Conservation (phyloP, 306 rosid genomes). For the Quercus aquifolioides region DNA sequence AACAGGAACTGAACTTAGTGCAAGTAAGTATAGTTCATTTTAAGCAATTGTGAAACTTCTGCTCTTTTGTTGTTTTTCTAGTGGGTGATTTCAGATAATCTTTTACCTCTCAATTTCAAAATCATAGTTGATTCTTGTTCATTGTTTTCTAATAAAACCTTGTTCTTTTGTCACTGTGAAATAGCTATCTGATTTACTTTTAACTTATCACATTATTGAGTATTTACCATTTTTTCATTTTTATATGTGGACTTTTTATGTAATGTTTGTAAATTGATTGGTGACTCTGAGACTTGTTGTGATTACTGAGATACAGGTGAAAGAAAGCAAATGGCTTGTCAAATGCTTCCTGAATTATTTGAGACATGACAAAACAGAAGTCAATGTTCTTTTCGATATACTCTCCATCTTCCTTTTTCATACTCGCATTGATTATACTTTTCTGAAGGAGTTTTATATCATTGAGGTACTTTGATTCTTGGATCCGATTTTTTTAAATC, state of each 20-base stretch:
- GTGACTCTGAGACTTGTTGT: constrained; percentile 11
- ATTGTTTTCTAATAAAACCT: not conserved
- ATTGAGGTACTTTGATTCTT: constrained; percentile 66
- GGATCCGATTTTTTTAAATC: constrained; percentile 12
- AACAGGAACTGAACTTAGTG: constrained; percentile 86
- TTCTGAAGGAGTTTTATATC: constrained; percentile 95
- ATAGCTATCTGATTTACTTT: not conserved
- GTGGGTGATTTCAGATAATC: not conserved
- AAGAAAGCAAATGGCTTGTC: constrained; percentile 99
- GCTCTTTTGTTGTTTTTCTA: constrained; percentile 14
- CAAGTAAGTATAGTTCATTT: constrained; percentile 57
- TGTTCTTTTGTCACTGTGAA: not conserved
- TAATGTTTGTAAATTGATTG: not conserved
- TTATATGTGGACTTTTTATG: not conserved
- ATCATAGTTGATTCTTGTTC: not conserved
- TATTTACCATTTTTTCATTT: not conserved
- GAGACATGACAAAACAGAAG: constrained; percentile 90
- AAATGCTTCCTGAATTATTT: constrained; percentile 96
- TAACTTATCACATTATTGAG: not conserved
- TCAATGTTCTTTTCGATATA: constrained; percentile 96
- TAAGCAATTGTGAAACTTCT: not conserved
- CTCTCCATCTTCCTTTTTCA: constrained; percentile 91
- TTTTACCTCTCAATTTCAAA: not conserved
- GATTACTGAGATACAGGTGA: constrained; percentile 59
- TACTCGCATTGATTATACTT: constrained; percentile 88